A percentile compares a stretch with the other conserved stretches of the same genome.
phyloP scores from a whole-genome alignment of 75 land plant genomes.

The Ceratopteris richardii region DNA sequence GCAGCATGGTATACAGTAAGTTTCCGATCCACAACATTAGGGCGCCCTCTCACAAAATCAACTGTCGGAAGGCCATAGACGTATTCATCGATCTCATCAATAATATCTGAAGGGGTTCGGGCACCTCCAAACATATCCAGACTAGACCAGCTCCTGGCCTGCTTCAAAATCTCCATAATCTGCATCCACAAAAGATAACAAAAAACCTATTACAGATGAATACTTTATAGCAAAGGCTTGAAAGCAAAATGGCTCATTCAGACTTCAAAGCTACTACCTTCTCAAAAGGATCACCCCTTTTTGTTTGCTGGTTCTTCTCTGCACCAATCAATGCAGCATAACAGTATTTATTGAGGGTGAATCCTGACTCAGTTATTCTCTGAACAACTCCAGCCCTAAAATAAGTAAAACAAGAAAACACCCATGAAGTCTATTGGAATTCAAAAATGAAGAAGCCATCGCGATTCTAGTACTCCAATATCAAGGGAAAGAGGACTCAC shows the following conservation, averaged over 20 bases:
- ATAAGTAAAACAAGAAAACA: not conserved
- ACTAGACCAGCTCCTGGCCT: constrained; percentile 73
- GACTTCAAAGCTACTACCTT: constrained; percentile 35
- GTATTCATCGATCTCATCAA: constrained; percentile 75
- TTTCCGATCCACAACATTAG: constrained; percentile 34
- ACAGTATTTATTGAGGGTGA: constrained; percentile 80
- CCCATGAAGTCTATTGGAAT: not conserved
- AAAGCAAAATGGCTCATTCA: not conserved
- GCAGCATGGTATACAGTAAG: constrained; percentile 91
- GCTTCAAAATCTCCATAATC: constrained; percentile 78
- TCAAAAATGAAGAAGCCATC: not conserved
- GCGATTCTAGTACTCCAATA: not conserved
- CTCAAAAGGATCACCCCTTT: constrained; percentile 37
- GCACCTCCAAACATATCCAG: constrained; percentile 28
- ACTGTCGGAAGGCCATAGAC: constrained; percentile 64
- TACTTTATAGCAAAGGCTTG: too few relatives aligned
- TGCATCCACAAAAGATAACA: constrained; percentile 18
- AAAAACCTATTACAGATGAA: too few relatives aligned
- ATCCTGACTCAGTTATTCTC: constrained; percentile 93
- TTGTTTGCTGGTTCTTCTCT: constrained; percentile 54
- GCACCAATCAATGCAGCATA: constrained; percentile 92
- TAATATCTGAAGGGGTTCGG: constrained; percentile 58
- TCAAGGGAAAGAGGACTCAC: constrained; percentile 29
- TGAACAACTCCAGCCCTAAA: constrained; percentile 78
- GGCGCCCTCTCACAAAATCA: constrained; percentile 52